phyloP scores from a whole-genome alignment of 2,329 filamentous ascomycete genomes.

The Colletotrichum simmondsii region DNA sequence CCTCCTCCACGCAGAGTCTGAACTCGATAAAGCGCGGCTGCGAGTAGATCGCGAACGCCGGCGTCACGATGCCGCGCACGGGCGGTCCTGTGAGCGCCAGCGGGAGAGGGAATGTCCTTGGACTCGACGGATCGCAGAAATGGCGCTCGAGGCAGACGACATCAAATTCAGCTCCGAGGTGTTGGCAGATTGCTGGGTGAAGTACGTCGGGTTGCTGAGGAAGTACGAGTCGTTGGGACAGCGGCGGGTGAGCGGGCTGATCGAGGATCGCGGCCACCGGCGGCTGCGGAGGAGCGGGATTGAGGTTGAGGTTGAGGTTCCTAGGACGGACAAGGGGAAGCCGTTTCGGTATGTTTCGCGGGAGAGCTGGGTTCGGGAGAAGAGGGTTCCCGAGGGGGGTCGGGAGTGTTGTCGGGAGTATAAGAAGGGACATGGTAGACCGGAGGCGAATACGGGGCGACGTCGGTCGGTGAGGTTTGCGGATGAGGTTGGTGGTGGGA shows the following conservation, averaged over 20 bases:
- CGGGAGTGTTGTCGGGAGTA: not conserved
- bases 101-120: conserved; percentile 15
- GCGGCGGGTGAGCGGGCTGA: conserved; percentile 13
- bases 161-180: conserved; percentile 19
- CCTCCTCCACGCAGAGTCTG: conserved; percentile 3
- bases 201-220: conserved; percentile 23
- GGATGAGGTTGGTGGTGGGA: not conserved
- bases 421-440: not conserved
- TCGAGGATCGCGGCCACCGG: not conserved
- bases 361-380: not conserved
- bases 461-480: not conserved
- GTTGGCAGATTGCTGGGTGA: conserved; percentile 21
- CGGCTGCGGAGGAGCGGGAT: not conserved
- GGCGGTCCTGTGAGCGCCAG: not conserved
- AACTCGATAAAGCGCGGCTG: conserved; percentile 16
- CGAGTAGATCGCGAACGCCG: conserved; percentile 8
- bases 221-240: conserved; percentile 24
- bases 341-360: not conserved
- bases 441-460: not conserved
- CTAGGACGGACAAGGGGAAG: not conserved
- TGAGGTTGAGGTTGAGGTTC: not conserved
- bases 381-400: not conserved
- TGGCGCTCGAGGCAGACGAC: conserved; percentile 16
- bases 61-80: conserved; percentile 4
- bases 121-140: not conserved